A percentile compares a stretch with the other conserved stretches of the same genome.
Evolutionary conservation across 179 eudicot genomes (phyloP).

Genomic region (Camellia oleifera): DNA sequence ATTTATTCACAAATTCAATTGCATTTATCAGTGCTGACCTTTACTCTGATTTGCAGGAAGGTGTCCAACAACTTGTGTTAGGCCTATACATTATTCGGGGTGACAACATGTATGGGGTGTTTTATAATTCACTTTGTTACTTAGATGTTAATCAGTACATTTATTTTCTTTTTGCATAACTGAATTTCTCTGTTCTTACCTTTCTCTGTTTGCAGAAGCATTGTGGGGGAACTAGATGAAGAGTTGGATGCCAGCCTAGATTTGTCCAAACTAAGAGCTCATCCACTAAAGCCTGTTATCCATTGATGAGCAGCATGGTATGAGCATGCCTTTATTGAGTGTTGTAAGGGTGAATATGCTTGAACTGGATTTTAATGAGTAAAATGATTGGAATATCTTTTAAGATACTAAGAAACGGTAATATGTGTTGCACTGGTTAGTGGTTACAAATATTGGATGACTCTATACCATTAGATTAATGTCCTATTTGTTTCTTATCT

Average conservation of each 20-base stretch:
- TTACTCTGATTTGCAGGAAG: constrained; percentile 59
- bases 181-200: neutral
- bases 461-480: neutral
- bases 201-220: constrained; percentile 48
- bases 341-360: constrained; percentile 3
- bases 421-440: neutral
- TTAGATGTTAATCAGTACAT: neutral
- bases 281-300: constrained; percentile 78
- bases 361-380: neutral
- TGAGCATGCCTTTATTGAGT: constrained; percentile 2
- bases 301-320: constrained; percentile 38
- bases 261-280: constrained; percentile 66
- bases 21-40: constrained; percentile 1
- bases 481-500: neutral
- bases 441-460: neutral
- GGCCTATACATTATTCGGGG: constrained; percentile 90
- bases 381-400: neutral
- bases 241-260: constrained; percentile 74
- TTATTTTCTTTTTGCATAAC: neutral
- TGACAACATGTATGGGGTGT: constrained; percentile 68
- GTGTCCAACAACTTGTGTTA: constrained; percentile 79
- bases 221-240: constrained; percentile 77
- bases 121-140: neutral
- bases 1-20: neutral
- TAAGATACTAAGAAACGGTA: neutral